Evolutionary conservation across 768 basidiomycete genomes (phyloP), one percentile per base, ranked within the genome.

Genomic region (Trametes coccinea): DNA sequence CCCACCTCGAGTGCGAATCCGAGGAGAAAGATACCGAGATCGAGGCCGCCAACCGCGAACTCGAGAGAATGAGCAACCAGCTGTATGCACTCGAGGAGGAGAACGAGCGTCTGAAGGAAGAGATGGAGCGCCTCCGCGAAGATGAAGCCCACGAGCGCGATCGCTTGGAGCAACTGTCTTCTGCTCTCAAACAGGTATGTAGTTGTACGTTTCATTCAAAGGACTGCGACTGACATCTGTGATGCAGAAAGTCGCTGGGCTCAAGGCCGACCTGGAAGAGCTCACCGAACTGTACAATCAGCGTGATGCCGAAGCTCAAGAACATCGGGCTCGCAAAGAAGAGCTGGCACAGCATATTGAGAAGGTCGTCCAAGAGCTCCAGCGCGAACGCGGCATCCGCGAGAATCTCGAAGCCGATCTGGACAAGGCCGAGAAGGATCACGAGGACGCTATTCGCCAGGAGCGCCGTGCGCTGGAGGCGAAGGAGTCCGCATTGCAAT

Each of bases 21-120:
- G 88, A 88, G 8, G 85, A 87, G 67, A 92, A 92, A 74, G 93
- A 95, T 52, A 82, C 77, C 2, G 90, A 95, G 72, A 82, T 94
- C 43, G 82, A 88, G 53, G 78, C 80, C 16, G 79, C 91, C 44
- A 91, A 90, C 66, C 77, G 83, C 45, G 89, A 95, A 45, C 86
- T 96, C 27, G 88, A 94, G 70, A 85, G 82, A 61, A 83, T 96
- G 47, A 85, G 92, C 5, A 87, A 92, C 62, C 77, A 79, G 56
- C 83, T 97, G 8, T 94, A 90, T 73, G 77, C 85, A 46, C 82
- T 96, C 1, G 96, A 98, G 70, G 93, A 96, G 61, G 90, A 94
- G 69, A 84, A 87, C 55, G 93, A 95, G 63, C 79, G 84, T 33
- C 71, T 90, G 52, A 85, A 82, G 69, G 91, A 93, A 66, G 89